Base-by-base conservation (phyloP, 805 yeast genomes). In the Ogataea angusta region DNA sequence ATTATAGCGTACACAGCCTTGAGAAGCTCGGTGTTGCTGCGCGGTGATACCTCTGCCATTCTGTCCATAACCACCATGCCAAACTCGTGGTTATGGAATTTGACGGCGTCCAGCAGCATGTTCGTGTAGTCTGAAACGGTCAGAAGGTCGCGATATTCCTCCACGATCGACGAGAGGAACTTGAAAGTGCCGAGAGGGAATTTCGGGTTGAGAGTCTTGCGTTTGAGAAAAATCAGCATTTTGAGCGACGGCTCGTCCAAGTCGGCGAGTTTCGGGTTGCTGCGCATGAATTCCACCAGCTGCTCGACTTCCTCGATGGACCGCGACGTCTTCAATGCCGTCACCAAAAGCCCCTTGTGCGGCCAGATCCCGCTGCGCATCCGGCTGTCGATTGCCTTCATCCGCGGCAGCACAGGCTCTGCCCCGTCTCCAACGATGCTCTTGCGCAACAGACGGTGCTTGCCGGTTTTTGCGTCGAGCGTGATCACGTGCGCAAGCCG, bases 351-450 rank as follows among this genome's bases (percentile, higher is more conserved):
- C 16, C 48, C 48, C 9, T 27, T 36, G 23, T 44, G 45, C 2
- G 64, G 63, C 23, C 48, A 38, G 6, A 60, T 54, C 10, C 64
- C 64, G 22, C 40, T 36, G 17, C 43, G 43, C 15, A 58, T 31
- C 35, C 57, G 49, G 3, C 49, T 39, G 30, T 56, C 56, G n/a
- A 59, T 52, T 16, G 49, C 31, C 22, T 39, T 42, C 24, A 54
- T 28, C 5, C 45, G 43, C 2, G 58, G 56, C 6, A 30, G 16
- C 29, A 38, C 36, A 15, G 33, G 45, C 3, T 26, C 34, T 21
- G 26, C 26, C 32, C 29, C 41, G 17, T 38, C 43, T 16, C 40
- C 39, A 14, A 42, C 37, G 7, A 46, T 30, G 15, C 34, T 13
- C 15, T 24, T 28, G 19, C 49, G 28, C 25, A 21, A 29, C 7